Evolutionary conservation across 2,329 filamentous ascomycete species (phyloP).

Genomic region (Cladophialophora carrionii): DNA sequence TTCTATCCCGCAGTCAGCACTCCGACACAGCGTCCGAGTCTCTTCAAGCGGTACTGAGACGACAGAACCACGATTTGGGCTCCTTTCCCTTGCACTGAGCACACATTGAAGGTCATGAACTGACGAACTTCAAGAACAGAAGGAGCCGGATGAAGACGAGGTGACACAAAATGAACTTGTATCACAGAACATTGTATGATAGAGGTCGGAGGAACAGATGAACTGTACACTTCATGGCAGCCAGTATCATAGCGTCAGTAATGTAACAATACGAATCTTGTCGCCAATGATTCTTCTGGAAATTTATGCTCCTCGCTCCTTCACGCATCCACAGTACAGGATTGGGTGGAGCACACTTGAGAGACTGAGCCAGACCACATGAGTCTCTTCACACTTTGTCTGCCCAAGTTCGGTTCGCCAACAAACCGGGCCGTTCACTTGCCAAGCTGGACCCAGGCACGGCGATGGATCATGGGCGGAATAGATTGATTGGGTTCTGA

Average conservation of each 20-base stretch:
- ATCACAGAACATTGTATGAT: conserved; percentile 29
- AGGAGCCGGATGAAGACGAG: conserved; percentile 9
- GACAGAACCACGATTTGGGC: neutral
- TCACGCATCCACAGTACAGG: neutral
- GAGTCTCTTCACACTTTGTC: neutral
- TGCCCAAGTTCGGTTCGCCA: neutral
- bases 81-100: neutral
- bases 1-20: conserved; percentile 24
- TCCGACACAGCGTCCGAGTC: conserved; percentile 10
- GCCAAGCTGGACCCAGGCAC: neutral
- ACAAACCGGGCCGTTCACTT: neutral
- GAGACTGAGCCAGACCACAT: neutral
- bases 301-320: neutral
- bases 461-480: neutral
- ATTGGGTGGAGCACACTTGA: neutral
- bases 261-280: conserved; percentile 13
- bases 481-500: neutral
- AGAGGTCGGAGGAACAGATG: conserved; percentile 21
- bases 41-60: conserved; percentile 29
- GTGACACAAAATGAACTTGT: conserved; percentile 13
- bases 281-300: neutral
- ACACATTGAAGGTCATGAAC: neutral
- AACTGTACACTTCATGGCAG: conserved; percentile 21
- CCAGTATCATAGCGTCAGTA: conserved; percentile 23
- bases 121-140: conserved; percentile 4